phyloP scores from a whole-genome alignment of 2,329 filamentous ascomycete species.

The Stagonosporopsis rhizophila region DNA sequence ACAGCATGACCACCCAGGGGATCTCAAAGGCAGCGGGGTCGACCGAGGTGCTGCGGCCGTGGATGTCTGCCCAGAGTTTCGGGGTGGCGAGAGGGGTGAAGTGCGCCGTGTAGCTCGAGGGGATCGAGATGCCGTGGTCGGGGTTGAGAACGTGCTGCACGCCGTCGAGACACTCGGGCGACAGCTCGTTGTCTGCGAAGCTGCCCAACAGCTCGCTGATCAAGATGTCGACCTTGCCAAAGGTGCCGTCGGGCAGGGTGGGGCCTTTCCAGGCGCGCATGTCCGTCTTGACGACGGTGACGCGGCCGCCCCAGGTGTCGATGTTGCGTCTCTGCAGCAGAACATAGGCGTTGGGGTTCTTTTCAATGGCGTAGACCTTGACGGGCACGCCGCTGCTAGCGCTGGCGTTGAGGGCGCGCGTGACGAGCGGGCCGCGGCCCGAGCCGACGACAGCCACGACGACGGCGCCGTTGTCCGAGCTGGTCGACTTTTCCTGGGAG shows the following conservation, averaged over 20 bases:
- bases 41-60: constrained; percentile 61
- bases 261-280: constrained; percentile 97
- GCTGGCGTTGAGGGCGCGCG: constrained; percentile 82
- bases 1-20: constrained; percentile 93
- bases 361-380: constrained; percentile 91
- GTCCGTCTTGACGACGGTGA: constrained; percentile 91
- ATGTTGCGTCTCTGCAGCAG: constrained; percentile 87
- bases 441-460: constrained; percentile 93
- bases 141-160: constrained; percentile 88
- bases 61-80: constrained; percentile 81
- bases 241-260: constrained; percentile 58
- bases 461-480: constrained; percentile 72
- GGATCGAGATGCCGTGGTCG: constrained; percentile 88
- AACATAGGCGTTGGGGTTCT: constrained; percentile 97
- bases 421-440: constrained; percentile 89
- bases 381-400: constrained; percentile 77
- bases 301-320: constrained; percentile 75
- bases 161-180: constrained; percentile 93
- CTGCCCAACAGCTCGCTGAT: constrained; percentile 94
- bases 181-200: constrained; percentile 96
- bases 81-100: constrained; percentile 91
- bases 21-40: constrained; percentile 83
- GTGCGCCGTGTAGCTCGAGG: constrained; percentile 90
- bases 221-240: constrained; percentile 84
- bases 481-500: constrained; percentile 74